phyloP scores from a whole-genome alignment of 73 alveolate genomes.

The Tetrahymena thermophila region DNA sequence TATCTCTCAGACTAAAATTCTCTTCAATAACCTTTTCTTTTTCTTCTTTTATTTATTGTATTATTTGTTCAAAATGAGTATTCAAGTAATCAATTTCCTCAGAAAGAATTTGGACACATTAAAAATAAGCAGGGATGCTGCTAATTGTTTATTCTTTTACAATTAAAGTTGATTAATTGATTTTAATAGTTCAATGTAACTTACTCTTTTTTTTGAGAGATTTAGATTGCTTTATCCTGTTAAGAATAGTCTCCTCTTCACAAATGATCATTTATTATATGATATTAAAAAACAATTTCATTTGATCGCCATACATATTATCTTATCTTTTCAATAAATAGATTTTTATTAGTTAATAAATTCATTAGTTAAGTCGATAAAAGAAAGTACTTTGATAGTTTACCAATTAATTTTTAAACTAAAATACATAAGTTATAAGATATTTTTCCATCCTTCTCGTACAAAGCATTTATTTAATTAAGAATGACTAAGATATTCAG shows the following conservation, averaged over 20 bases:
- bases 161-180: neutral
- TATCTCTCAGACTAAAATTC: neutral
- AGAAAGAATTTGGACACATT: neutral
- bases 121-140: neutral
- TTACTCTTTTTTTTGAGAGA: neutral
- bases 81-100: neutral
- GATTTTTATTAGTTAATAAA: neutral
- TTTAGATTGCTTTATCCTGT: neutral
- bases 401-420: neutral
- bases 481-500: neutral
- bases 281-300: neutral
- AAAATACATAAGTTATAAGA: neutral
- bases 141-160: neutral
- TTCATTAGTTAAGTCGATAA: neutral
- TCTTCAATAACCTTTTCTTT: neutral
- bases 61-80: neutral
- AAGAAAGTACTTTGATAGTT: neutral
- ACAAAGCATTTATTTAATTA: neutral
- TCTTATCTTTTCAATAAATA: neutral
- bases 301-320: neutral
- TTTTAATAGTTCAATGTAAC: neutral
- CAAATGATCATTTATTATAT: neutral
- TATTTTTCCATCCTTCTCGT: neutral
- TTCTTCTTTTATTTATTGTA: neutral
- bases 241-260: neutral